Evolutionary conservation across 2,329 filamentous ascomycete species (phyloP), one percentile per base, ranked within the genome.

Genomic region (Sphaerulina vaccinii): DNA sequence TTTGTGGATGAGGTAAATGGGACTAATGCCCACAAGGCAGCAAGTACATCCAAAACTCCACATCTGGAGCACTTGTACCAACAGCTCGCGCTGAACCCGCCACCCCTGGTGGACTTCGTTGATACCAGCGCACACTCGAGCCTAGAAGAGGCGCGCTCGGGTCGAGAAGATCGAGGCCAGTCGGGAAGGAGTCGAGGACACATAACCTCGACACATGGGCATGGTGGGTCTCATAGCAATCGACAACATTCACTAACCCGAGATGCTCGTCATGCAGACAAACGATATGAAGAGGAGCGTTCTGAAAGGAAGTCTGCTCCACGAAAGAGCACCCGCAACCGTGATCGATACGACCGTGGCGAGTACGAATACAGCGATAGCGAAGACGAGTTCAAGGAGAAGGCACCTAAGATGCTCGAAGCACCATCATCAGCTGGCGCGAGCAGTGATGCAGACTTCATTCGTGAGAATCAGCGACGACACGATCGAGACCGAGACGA

Each of bases 301-400:
- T 39, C 29, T 23, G 45, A 49, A 18, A 40, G 45, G 21, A 65
- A 62, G 45, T 56, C 59, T 27, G 56, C 53, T 13, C 57, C 61
- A 19, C 56, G 60, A 11, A 54, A 56, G n/a, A 58, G 59, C 38
- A 58, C 62, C 19, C 64, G 63, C 16, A 58, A 61, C 32, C 59
- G 57, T 46, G 63, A 65, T 19, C 55, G 66, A 42, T 52, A 57
- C 16, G 65, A 68, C 5, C 52, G 57, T 18, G 67, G 69, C 51
- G 68, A 70, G 49, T 70, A 65, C 54, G 55, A 57, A 33, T 61
- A 66, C 24, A 64, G 62, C n/a, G 64, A 69, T 38, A 65, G 65
- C 51, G 65, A 65, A 44, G 62, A 68, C 44, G 65, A 68, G 35
- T 68, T 62, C 45, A 60, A 61, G 45, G 50, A 57, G 39, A 60